Percentiles rank a stretch among this genome's conserved stretches.
Evolutionary conservation across 1,139 yeast genomes (phyloP).

Genomic region (Taiozyma sp.): DNA sequence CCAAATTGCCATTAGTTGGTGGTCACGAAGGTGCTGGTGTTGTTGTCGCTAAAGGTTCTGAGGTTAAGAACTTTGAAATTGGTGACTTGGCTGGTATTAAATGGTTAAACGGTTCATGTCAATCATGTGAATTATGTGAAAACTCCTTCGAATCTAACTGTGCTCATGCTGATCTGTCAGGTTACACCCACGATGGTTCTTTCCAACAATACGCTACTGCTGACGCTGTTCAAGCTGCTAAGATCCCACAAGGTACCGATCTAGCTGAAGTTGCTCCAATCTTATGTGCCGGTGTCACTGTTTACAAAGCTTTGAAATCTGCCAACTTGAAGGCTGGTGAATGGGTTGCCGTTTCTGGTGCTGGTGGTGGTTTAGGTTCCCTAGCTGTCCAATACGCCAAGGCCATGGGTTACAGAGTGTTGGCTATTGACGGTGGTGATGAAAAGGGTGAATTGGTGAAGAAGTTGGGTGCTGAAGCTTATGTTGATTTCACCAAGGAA

Average conservation of each 20-base stretch:
- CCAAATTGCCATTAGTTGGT: slow-evolving; percentile 62
- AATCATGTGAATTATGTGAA: slow-evolving; percentile 57
- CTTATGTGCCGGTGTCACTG: slow-evolving; percentile 68
- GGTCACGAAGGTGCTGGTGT: slow-evolving; percentile 72
- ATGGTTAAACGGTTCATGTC: slow-evolving; percentile 64
- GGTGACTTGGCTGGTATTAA: slow-evolving; percentile 65
- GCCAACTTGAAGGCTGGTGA: slow-evolving; percentile 53
- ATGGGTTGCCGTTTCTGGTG: slow-evolving; percentile 65
- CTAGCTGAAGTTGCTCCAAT: slow-evolving; percentile 57
- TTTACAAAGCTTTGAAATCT: slow-evolving; percentile 62
- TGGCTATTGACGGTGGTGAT: slow-evolving; percentile 61
- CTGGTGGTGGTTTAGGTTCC: slow-evolving; percentile 67
- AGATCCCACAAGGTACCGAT: slow-evolving; percentile 52
- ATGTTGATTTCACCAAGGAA: slow-evolving; percentile 47
- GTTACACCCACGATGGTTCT: slow-evolving; percentile 66
- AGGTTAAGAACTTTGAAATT: slow-evolving; percentile 53
- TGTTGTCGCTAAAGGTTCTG: slow-evolving; percentile 54
- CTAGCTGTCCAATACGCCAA: slow-evolving; percentile 60
- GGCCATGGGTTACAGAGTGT: slow-evolving; percentile 61
- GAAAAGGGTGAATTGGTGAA: no score
- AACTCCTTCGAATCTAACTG: slow-evolving; percentile 53
- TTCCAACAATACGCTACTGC: slow-evolving; percentile 69
- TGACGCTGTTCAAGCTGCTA: slow-evolving; percentile 62
- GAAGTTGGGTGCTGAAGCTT: slow-evolving; percentile 53
- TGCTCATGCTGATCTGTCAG: slow-evolving; percentile 56